Evolutionary conservation across 2,329 filamentous ascomycete genomes (phyloP).

Genomic region (Ophiocordyceps camponoti-rufipedis): DNA sequence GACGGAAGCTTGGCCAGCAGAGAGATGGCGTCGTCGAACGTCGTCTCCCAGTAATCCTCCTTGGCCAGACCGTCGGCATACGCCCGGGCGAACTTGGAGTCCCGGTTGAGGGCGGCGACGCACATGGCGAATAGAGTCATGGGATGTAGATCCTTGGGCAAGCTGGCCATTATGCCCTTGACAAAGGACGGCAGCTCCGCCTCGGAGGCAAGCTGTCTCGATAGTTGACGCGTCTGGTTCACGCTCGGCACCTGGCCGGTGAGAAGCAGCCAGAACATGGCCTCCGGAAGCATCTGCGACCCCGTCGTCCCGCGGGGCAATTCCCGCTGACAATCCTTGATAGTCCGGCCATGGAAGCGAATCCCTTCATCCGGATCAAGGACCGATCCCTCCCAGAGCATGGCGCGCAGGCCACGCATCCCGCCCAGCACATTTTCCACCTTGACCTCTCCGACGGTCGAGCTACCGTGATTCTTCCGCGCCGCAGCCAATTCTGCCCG

Average conservation of each 20-base stretch:
- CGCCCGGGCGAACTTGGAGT: conserved; percentile 80
- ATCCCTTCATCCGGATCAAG: conserved; percentile 95
- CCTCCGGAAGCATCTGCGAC: conserved; percentile 93
- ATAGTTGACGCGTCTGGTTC: conserved; percentile 64
- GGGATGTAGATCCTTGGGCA: conserved; percentile 80
- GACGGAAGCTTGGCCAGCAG: conserved; percentile 91
- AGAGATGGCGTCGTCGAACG: conserved; percentile 87
- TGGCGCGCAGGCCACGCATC: conserved; percentile 93
- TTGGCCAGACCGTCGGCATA: conserved; percentile 87
- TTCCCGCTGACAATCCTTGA: conserved; percentile 91
- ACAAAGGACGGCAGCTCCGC: conserved; percentile 69
- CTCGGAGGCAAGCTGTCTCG: conserved; percentile 73
- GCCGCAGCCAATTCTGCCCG: conserved; percentile 86
- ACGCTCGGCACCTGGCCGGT: conserved; percentile 82
- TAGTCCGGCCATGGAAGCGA: conserved; percentile 91
- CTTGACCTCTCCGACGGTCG: conserved; percentile 81
- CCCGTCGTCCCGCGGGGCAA: conserved; percentile 83
- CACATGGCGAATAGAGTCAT: conserved; percentile 98
- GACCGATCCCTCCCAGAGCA: conserved; percentile 97
- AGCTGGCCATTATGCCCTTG: conserved; percentile 71
- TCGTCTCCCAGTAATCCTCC: conserved; percentile 97
- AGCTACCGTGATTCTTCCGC: conserved; percentile 58
- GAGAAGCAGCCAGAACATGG: conserved; percentile 98
- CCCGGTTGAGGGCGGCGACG: conserved; percentile 89
- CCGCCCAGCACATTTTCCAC: conserved; percentile 87